Conservation (phyloP, 2,329 filamentous ascomycete genomes). For the Phyllosticta citrichinensis region DNA sequence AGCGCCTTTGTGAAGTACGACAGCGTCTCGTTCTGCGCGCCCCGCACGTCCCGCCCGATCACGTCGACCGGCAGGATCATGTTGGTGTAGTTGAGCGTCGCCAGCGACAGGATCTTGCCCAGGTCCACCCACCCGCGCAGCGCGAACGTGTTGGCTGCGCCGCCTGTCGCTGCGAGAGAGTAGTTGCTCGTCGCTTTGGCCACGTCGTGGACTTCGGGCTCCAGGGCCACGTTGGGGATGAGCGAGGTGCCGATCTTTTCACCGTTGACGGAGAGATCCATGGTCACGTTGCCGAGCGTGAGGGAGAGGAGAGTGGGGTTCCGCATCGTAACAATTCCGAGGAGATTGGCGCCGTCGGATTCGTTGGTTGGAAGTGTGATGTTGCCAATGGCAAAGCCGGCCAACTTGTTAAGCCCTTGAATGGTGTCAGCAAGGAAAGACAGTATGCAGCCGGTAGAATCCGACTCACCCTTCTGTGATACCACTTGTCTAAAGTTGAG, state of each 20-base stretch:
- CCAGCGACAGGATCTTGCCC: conserved; percentile 36
- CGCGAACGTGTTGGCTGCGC: conserved; percentile 37
- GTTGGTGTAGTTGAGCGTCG: conserved; percentile 41
- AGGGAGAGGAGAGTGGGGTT: conserved; percentile 56
- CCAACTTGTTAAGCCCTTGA: conserved; percentile 48
- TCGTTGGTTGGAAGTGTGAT: conserved; percentile 19
- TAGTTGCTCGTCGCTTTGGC: neutral
- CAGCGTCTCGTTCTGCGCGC: conserved; percentile 41
- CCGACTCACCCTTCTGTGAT: conserved; percentile 45
- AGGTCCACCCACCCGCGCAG: conserved; percentile 48
- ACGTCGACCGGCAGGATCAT: conserved; percentile 48
- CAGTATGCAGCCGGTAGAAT: neutral
- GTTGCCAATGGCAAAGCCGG: conserved; percentile 38
- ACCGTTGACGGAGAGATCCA: conserved; percentile 47
- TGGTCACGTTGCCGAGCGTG: conserved; percentile 56
- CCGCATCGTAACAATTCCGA: conserved; percentile 49
- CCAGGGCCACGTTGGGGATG: conserved; percentile 49
- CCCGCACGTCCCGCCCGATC: conserved; percentile 42
- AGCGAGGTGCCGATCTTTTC: conserved; percentile 45
- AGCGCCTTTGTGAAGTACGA: conserved; percentile 49
- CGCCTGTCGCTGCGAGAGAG: neutral
- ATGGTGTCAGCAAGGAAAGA: neutral
- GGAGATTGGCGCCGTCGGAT: conserved; percentile 48
- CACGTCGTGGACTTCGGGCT: conserved; percentile 39
- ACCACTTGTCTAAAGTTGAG: conserved; percentile 48